These are phyloP conservation scores for Irpex sp. DNA, from an alignment of 1,284 basidiomycete species.

Conservation along the genomic window DNA sequence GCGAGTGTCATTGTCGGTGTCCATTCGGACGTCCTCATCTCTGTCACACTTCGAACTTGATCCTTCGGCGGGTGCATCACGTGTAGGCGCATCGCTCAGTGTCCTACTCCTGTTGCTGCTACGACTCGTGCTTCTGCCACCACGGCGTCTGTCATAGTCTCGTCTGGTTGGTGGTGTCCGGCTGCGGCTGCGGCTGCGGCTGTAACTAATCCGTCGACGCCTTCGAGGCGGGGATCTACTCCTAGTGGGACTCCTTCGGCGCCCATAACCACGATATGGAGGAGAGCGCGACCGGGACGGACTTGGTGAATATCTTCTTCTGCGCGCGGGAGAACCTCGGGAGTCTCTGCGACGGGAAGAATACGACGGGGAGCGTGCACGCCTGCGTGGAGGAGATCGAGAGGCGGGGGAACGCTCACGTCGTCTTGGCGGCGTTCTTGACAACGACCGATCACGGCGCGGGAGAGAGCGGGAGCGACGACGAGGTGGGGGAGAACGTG, in stretches of 20 bases:
- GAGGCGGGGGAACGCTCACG: slow-evolving; percentile 11
- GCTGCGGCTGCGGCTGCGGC: slow-evolving; percentile 20
- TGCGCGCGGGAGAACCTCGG: slow-evolving; percentile 52
- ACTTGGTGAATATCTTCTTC: slow-evolving; percentile 45
- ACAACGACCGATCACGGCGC: slow-evolving; percentile 17
- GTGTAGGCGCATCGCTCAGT: slow-evolving; percentile 11
- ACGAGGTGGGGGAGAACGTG: slow-evolving; percentile 25
- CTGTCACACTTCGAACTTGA: slow-evolving; percentile 10
- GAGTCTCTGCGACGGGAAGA: slow-evolving; percentile 40
- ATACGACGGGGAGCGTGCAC: slow-evolving; percentile 42
- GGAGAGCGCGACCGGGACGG: slow-evolving; percentile 20
- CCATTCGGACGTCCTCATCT: slow-evolving; percentile 33
- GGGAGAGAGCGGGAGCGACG: slow-evolving; percentile 29
- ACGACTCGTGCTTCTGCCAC: slow-evolving; percentile 8
- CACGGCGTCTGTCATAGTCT: slow-evolving; percentile 19
- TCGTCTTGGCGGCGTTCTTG: slow-evolving; percentile 19
- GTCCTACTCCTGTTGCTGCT: slow-evolving; percentile 21
- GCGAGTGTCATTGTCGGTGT: slow-evolving; percentile 33
- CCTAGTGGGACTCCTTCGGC: slow-evolving; percentile 14
- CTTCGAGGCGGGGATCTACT: slow-evolving; percentile 12
- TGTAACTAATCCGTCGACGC: slow-evolving; percentile 20
- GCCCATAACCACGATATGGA: slow-evolving; percentile 16
- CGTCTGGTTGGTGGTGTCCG: slow-evolving; percentile 31
- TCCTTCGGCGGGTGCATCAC: background rate
- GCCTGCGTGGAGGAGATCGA: slow-evolving; percentile 30